Conservation (phyloP, 192 early-diverging fungal genomes). For the Backusella australiensis region DNA sequence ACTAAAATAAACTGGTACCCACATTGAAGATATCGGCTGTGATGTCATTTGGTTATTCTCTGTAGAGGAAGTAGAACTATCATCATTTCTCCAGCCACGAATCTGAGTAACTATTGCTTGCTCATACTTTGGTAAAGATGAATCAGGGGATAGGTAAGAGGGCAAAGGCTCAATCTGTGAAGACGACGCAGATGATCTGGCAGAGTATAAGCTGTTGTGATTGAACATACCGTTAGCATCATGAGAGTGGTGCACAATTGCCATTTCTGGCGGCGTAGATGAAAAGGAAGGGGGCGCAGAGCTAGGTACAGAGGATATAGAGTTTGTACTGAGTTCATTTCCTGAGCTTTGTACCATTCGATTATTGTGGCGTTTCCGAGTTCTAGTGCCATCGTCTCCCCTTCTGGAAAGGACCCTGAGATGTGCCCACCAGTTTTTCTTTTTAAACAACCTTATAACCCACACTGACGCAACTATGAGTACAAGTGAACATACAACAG, state of each 20-base stretch:
- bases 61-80: not conserved
- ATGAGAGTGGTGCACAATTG: not conserved
- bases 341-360: not conserved
- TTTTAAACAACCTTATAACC: not conserved
- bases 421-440: not conserved
- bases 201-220: not conserved
- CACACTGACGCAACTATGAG: not conserved
- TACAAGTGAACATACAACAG: not conserved
- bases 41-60: not conserved
- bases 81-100: slow-evolving; percentile 1
- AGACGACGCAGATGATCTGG: not conserved
- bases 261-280: slow-evolving; percentile 11
- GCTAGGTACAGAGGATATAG: slow-evolving; percentile 9
- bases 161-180: slow-evolving; percentile 13
- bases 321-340: not conserved
- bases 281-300: slow-evolving; percentile 22
- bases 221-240: not conserved
- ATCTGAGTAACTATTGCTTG: slow-evolving; percentile 26
- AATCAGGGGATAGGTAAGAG: slow-evolving; percentile 16
- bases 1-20: not conserved
- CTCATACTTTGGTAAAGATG: slow-evolving; percentile 22
- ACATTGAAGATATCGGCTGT: not conserved
- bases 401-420: not conserved
- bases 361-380: not conserved
- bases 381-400: not conserved